Evolutionary conservation across 179 eudicot species (phyloP).

Genomic region (Camellia oleifera): DNA sequence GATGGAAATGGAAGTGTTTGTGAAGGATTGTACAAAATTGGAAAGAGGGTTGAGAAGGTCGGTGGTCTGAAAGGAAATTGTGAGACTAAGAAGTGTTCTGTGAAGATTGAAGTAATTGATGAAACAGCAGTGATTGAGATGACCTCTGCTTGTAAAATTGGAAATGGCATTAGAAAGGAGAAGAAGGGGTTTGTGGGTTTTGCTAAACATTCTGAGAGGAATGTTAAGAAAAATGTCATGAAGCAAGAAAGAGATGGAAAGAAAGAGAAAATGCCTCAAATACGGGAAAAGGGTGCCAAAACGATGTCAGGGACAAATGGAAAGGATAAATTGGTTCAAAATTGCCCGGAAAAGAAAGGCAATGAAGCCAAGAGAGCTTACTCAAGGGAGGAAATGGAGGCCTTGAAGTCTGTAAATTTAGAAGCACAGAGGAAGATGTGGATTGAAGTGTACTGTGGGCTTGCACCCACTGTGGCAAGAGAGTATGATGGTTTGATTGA

Average conservation of each 20-base stretch:
- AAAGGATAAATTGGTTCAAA: slow-evolving; percentile 13
- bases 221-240: no score
- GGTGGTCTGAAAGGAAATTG: no score
- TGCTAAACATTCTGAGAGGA: background rate
- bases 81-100: no score
- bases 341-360: slow-evolving; percentile 16
- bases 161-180: slow-evolving; percentile 12
- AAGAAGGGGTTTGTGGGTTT: background rate
- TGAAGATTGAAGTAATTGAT: slow-evolving; percentile 38
- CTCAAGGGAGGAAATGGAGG: slow-evolving; percentile 49
- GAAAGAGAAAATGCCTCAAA: slow-evolving; percentile 20
- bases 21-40: background rate
- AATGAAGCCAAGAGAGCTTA: slow-evolving; percentile 32
- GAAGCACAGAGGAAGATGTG: slow-evolving; percentile 66
- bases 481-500: slow-evolving; percentile 55
- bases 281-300: slow-evolving; percentile 22
- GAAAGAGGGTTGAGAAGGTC: background rate
- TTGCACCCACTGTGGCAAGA: slow-evolving; percentile 33
- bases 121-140: slow-evolving; percentile 34
- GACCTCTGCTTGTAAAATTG: slow-evolving; percentile 4
- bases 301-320: slow-evolving; percentile 5
- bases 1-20: background rate
- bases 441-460: slow-evolving; percentile 54
- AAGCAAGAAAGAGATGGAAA: slow-evolving; percentile 12
- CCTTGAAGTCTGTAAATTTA: slow-evolving; percentile 43